phyloP scores from a whole-genome alignment of 805 yeast species.

The Metschnikowia anglica region DNA sequence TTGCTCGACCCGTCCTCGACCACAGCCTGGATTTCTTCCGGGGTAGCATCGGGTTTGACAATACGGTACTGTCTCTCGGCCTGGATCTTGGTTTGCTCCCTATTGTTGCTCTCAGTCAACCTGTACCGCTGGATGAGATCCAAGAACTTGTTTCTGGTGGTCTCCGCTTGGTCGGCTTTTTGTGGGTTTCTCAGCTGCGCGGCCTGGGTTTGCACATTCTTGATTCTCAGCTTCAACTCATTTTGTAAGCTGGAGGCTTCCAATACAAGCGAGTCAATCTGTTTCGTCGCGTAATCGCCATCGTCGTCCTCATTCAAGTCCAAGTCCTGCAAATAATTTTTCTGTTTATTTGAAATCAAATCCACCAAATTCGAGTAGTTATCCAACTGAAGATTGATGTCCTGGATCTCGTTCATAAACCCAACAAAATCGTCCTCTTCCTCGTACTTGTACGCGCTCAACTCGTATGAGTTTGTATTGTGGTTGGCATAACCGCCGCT shows the following conservation, averaged over 20 bases:
- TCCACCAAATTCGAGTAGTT: conserved; percentile 70
- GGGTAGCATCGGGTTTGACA: conserved; percentile 82
- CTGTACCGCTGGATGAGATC: conserved; percentile 84
- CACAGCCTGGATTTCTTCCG: conserved; percentile 79
- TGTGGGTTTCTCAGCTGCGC: conserved; percentile 61
- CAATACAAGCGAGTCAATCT: conserved; percentile 71
- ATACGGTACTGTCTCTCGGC: conserved; percentile 92
- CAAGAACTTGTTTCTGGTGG: conserved; percentile 80
- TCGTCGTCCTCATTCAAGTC: conserved; percentile 53
- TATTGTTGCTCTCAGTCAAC: conserved; percentile 80
- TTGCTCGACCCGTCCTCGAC: conserved; percentile 75
- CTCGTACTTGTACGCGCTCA: conserved; percentile 21
- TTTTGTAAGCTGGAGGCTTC: conserved; percentile 80
- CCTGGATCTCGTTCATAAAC: conserved; percentile 62
- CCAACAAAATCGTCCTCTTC: conserved; percentile 55
- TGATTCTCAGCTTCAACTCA: conserved; percentile 72
- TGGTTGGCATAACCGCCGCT: conserved; percentile 5
- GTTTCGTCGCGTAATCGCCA: conserved; percentile 65
- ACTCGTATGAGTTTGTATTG: conserved; percentile 16
- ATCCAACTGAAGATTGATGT: conserved; percentile 64
- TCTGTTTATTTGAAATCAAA: conserved; percentile 68
- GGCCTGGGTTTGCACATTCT: conserved; percentile 69
- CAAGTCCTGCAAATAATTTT: conserved; percentile 67
- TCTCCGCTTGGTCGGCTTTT: conserved; percentile 88
- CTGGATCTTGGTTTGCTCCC: conserved; percentile 78